phyloP scores from a whole-genome alignment of 345 rosid species.

The Populus nigra region DNA sequence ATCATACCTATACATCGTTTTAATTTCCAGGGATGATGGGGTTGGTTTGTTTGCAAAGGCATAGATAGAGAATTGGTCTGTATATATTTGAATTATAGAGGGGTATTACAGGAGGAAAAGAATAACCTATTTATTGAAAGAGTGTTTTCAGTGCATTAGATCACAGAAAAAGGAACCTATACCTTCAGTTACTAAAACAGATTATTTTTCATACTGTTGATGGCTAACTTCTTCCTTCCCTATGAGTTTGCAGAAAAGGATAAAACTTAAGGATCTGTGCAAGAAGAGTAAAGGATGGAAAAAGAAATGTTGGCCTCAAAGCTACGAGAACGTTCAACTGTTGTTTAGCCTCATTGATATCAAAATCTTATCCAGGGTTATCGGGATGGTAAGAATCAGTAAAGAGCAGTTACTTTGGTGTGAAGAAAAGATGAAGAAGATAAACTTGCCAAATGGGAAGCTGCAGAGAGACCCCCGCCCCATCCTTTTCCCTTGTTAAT shows the following conservation, averaged over 20 bases:
- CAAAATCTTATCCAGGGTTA: conserved; percentile 62
- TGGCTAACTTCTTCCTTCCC: neutral
- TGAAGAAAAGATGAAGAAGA: conserved; percentile 89
- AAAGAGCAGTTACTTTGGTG: conserved; percentile 91
- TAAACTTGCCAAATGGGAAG: conserved; percentile 55
- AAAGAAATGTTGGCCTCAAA: conserved; percentile 79
- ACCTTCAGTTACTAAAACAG: too few species aligned
- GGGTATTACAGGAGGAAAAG: too few species aligned
- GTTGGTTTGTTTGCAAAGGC: too few species aligned
- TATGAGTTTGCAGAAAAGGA: conserved; percentile 52
- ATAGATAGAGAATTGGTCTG: too few species aligned
- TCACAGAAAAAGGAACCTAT: too few species aligned
- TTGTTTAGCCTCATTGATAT: conserved; percentile 66
- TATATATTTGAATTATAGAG: too few species aligned
- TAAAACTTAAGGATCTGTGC: conserved; percentile 61
- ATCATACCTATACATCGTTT: too few species aligned
- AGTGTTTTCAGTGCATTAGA: too few species aligned
- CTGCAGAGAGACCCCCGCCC: conserved; percentile 79
- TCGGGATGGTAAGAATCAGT: conserved; percentile 64
- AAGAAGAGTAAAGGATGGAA: conserved; percentile 73
- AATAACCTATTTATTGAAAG: too few species aligned
- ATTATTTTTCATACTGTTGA: neutral
- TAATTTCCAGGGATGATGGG: too few species aligned
- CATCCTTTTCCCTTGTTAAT: conserved; percentile 67
- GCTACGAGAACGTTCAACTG: conserved; percentile 56